Evolutionary conservation across 2,329 filamentous ascomycete genomes (phyloP).

Genomic region (Fusarium verrucosum): DNA sequence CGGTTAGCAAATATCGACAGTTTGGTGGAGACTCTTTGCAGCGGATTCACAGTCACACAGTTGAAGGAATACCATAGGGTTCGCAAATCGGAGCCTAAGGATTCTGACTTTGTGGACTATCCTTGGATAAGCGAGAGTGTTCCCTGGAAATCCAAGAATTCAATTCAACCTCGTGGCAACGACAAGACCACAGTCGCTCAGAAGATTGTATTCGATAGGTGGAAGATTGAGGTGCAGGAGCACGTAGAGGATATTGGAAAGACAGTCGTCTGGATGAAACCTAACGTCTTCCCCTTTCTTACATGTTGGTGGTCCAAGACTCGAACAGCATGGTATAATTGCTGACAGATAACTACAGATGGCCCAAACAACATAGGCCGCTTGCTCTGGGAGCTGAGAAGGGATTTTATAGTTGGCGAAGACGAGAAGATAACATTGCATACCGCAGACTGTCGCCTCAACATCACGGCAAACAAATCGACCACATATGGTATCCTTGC

Average conservation of each 20-base stretch:
- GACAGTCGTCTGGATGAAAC: constrained; percentile 51
- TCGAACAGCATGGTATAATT: not conserved
- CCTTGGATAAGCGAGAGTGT: constrained; percentile 54
- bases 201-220: constrained; percentile 58
- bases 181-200: constrained; percentile 55
- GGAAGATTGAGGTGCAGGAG: constrained; percentile 61
- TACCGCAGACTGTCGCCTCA: constrained; percentile 37
- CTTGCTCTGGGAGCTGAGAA: constrained; percentile 43
- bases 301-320: constrained; percentile 52
- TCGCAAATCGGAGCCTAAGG: not conserved
- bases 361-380: constrained; percentile 22
- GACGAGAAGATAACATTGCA: constrained; percentile 46
- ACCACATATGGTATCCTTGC: constrained; percentile 48
- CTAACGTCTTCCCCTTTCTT: constrained; percentile 56
- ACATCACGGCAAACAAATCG: constrained; percentile 46
- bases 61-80: constrained; percentile 54
- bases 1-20: constrained; percentile 53
- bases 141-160: constrained; percentile 51
- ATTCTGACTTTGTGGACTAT: constrained; percentile 36
- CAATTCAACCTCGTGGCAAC: constrained; percentile 24
- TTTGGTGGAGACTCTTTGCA: constrained; percentile 51
- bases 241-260: constrained; percentile 55
- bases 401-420: constrained; percentile 46
- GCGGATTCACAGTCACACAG: constrained; percentile 60
- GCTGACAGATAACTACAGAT: constrained; percentile 18